Percentiles rank a stretch among this genome's conserved stretches.
These are phyloP conservation scores for Apophysomyces elegans DNA, from an alignment of 371 early-diverging fungal genomes.

Conservation along the genomic window DNA sequence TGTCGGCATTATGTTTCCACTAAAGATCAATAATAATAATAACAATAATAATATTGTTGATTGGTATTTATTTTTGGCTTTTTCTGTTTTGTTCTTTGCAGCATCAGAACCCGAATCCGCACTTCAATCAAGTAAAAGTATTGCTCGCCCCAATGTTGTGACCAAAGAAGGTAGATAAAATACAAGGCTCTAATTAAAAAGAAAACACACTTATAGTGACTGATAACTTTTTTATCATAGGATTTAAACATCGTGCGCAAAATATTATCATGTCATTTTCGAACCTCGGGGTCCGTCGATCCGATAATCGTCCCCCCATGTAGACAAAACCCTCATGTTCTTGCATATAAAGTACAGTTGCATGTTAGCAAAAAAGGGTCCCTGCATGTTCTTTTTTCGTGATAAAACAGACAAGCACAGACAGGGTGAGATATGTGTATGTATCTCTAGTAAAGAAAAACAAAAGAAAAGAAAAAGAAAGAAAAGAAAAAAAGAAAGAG, in stretches of 20 bases:
- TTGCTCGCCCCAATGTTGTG: not conserved
- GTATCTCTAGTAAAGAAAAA: slow-evolving; percentile 1
- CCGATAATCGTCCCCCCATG: slow-evolving; percentile 18
- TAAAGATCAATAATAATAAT: not conserved
- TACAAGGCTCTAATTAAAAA: not conserved
- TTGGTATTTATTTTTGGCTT: not conserved
- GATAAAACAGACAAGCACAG: slow-evolving; percentile 11
- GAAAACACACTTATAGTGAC: not conserved
- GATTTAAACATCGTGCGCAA: slow-evolving; percentile 26
- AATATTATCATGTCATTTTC: slow-evolving; percentile 22
- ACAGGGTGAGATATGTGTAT: slow-evolving; percentile 7
- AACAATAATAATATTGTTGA: not conserved
- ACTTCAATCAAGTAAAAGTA: slow-evolving; percentile 2
- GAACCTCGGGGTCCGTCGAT: slow-evolving; percentile 26
- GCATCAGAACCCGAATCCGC: not conserved
- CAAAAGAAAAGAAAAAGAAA: no score
- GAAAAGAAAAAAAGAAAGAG: not conserved
- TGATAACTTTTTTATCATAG: not conserved
- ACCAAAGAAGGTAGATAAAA: slow-evolving; percentile 7
- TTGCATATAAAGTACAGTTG: slow-evolving; percentile 13
- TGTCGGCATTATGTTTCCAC: no score
- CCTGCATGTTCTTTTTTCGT: slow-evolving; percentile 9
- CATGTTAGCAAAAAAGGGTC: slow-evolving; percentile 9
- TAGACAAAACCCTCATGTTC: slow-evolving; percentile 13
- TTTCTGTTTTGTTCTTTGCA: not conserved